Percentiles rank a stretch among this genome's conserved stretches.
These are phyloP conservation scores for Camellia sinensis DNA, from an alignment of 148 eudicot genomes.

Conservation along the genomic window DNA sequence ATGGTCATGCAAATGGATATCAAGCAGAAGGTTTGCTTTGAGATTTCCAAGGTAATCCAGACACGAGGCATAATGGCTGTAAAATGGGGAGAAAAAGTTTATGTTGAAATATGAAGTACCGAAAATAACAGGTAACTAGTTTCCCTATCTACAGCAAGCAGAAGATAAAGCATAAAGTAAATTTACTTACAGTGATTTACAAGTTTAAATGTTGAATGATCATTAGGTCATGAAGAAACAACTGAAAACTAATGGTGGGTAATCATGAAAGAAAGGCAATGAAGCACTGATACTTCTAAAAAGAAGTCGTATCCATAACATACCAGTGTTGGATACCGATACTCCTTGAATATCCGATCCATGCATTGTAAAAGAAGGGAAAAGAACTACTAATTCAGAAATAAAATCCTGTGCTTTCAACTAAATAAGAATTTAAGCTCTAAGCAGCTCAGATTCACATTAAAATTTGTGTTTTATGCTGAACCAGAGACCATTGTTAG, in stretches of 20 bases:
- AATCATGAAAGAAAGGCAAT: neutral
- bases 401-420: neutral
- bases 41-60: conserved; percentile 78
- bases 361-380: neutral
- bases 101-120: neutral
- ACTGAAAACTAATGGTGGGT: neutral
- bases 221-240: neutral
- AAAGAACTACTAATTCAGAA: neutral
- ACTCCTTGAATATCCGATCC: no score
- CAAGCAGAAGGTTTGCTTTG: conserved; percentile 77
- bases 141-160: neutral
- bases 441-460: neutral
- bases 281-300: no score
- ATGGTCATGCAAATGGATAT: conserved; percentile 90
- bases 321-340: no score
- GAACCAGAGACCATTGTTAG: neutral
- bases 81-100: neutral
- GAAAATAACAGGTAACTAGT: neutral
- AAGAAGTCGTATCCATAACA: no score
- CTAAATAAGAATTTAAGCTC: neutral
- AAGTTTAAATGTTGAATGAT: neutral
- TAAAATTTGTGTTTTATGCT: neutral
- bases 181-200: neutral
- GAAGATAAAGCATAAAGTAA: neutral
- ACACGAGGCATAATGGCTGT: conserved; percentile 92